Evolutionary conservation across 257 asterid genomes (phyloP).

Genomic region (Fraxinus cuspidata): DNA sequence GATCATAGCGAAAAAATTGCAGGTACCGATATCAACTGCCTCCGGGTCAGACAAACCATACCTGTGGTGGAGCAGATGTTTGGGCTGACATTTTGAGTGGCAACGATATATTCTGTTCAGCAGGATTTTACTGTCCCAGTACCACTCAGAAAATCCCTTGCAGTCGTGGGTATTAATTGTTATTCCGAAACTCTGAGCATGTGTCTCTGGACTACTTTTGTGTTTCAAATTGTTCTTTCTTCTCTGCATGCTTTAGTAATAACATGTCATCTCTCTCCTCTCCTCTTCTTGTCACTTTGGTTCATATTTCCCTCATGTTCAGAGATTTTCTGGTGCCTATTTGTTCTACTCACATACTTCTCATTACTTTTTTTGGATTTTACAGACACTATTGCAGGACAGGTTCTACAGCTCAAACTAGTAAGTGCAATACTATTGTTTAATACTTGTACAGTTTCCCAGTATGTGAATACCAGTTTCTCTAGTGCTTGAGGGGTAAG

Average conservation of each 20-base stretch:
- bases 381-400: conserved; percentile 90
- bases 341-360: conserved; percentile 10
- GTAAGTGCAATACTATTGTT: conserved; percentile 43
- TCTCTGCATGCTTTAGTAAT: conserved; percentile 16
- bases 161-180: conserved; percentile 66
- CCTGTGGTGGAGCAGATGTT: conserved; percentile 92
- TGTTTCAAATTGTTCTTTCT: not conserved
- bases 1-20: conserved; percentile 20
- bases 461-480: not conserved
- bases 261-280: not conserved
- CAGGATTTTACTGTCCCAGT: conserved; percentile 90
- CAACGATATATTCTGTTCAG: conserved; percentile 74
- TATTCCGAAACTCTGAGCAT: conserved; percentile 29
- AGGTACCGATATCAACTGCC: conserved; percentile 94
- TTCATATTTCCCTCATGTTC: conserved; percentile 16
- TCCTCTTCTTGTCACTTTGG: not conserved
- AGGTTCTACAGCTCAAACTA: conserved; percentile 74
- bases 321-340: conserved; percentile 16
- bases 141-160: conserved; percentile 65
- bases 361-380: conserved; percentile 24
- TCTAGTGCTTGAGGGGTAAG: not conserved
- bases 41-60: conserved; percentile 73
- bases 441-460: conserved; percentile 9
- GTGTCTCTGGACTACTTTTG: not conserved
- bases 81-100: conserved; percentile 83